Percentiles rank a stretch among this genome's conserved stretches.
Conservation (phyloP, 306 rosid genomes). For the Comarum palustre region DNA sequence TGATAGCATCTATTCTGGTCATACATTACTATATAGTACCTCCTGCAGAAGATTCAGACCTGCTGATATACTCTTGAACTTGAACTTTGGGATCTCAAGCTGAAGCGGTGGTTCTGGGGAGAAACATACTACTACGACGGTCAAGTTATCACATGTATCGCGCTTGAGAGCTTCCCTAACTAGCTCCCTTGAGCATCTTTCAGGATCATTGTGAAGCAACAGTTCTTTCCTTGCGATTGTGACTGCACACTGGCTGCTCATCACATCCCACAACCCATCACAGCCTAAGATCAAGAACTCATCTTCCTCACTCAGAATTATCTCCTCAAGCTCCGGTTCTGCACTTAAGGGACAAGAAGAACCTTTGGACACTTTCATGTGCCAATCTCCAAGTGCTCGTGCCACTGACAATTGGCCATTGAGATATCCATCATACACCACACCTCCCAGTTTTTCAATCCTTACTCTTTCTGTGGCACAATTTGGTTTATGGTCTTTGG, state of each 20-base stretch:
- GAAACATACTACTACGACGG: conserved; percentile 23
- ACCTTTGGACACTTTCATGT: conserved; percentile 26
- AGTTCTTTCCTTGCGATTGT: conserved; percentile 28
- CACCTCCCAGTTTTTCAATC: conserved; percentile 26
- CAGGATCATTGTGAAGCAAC: conserved; percentile 30
- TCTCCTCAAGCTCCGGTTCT: conserved; percentile 28
- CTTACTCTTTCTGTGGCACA: conserved; percentile 22
- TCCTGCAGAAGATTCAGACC: conserved; percentile 27
- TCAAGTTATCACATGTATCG: conserved; percentile 24
- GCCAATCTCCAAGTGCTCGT: conserved; percentile 30
- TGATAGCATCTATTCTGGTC: conserved; percentile 3
- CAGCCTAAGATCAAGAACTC: conserved; percentile 30
- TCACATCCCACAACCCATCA: conserved; percentile 32
- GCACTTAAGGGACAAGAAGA: conserved; percentile 23
- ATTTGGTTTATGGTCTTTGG: conserved; percentile 30
- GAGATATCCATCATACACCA: conserved; percentile 28
- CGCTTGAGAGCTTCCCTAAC: conserved; percentile 32
- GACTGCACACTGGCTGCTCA: conserved; percentile 31
- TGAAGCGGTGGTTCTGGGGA: conserved; percentile 21
- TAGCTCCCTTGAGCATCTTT: conserved; percentile 28
- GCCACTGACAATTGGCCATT: conserved; percentile 29
- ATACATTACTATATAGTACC: conserved; percentile 28
- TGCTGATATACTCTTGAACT: conserved; percentile 29
- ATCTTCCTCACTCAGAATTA: conserved; percentile 24
- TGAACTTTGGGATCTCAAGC: conserved; percentile 25